Conservation (phyloP, 371 early-diverging fungal species). For the Mortierella sp. region DNA sequence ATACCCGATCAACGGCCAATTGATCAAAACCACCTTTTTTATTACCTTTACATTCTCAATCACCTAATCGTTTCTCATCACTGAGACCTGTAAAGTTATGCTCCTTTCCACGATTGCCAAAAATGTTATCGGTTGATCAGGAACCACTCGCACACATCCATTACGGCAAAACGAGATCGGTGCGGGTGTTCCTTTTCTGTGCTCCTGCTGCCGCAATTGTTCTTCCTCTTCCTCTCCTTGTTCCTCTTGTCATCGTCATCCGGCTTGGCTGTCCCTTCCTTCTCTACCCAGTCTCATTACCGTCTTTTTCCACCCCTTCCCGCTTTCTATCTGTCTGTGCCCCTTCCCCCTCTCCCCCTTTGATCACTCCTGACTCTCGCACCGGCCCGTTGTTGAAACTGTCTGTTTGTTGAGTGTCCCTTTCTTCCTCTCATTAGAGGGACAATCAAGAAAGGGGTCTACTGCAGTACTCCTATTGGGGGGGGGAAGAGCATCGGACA, state of each 20-base stretch:
- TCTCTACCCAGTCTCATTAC: background rate
- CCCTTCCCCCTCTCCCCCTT: background rate
- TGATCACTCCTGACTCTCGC: background rate
- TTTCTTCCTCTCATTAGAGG: background rate
- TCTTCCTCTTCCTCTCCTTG: background rate
- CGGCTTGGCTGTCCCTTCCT: background rate
- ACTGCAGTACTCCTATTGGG: background rate
- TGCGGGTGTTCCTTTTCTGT: background rate
- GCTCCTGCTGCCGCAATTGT: background rate
- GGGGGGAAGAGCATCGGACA: background rate
- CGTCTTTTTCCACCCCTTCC: no score
- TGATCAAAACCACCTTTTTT: no score
- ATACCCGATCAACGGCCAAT: no score
- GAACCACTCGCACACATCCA: background rate
- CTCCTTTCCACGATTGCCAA: background rate
- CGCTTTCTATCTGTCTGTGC: background rate
- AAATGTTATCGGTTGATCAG: background rate
- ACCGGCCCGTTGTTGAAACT: background rate
- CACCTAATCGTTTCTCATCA: background rate
- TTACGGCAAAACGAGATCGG: background rate
- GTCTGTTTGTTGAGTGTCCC: background rate
- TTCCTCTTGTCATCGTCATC: background rate
- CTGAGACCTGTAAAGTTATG: slow-evolving; percentile 5
- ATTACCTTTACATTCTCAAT: background rate
- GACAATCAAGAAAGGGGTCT: background rate